Evolutionary conservation across 2,329 filamentous ascomycete species (phyloP).

Genomic region (Cladosporium sp.): DNA sequence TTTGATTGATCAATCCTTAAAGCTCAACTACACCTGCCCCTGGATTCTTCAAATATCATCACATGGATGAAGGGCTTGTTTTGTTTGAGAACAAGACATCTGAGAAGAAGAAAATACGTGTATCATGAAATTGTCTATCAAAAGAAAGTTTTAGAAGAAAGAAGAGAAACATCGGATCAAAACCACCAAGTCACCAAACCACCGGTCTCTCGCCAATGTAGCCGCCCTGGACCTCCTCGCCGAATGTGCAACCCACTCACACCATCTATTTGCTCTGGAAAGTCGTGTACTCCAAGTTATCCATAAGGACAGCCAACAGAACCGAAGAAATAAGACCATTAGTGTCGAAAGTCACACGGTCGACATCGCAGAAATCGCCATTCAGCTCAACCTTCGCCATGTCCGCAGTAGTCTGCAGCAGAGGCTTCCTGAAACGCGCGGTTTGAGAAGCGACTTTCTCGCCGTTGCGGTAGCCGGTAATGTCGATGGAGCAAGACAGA

Average conservation of each 20-base stretch:
- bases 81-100: neutral
- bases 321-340: slow-evolving; percentile 1
- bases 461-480: slow-evolving; percentile 8
- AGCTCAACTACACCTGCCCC: neutral
- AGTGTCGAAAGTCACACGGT: slow-evolving; percentile 7
- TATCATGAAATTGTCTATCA: slow-evolving; percentile 3
- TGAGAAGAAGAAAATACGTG: neutral
- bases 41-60: too few relatives aligned
- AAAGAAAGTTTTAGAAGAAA: neutral
- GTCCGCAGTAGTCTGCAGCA: slow-evolving; percentile 1
- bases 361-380: slow-evolving; percentile 8
- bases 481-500: slow-evolving; percentile 3
- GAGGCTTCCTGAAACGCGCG: slow-evolving; percentile 2
- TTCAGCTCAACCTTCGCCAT: slow-evolving; percentile 10
- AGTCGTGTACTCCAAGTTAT: slow-evolving; percentile 9
- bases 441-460: slow-evolving; percentile 5
- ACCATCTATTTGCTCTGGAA: neutral
- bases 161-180: neutral
- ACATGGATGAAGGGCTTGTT: too few relatives aligned
- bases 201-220: neutral
- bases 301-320: slow-evolving; percentile 8
- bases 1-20: neutral
- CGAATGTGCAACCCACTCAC: neutral
- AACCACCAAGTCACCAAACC: slow-evolving; percentile 1
- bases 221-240: neutral